Conservation (phyloP, 208 protist genomes). For the Histomonas meleagridis region DNA sequence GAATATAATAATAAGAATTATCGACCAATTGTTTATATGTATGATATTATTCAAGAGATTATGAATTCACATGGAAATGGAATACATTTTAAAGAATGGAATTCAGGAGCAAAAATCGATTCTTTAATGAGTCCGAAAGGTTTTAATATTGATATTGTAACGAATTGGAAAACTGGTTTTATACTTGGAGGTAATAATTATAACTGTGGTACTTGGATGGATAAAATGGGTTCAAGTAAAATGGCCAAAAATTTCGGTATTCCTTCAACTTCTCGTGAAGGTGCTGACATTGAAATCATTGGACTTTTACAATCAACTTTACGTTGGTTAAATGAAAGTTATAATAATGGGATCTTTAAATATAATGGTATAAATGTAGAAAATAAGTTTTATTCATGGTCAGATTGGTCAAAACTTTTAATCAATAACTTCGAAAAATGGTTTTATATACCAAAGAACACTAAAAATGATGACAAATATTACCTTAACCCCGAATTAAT, state of each 20-base stretch:
- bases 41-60: neutral
- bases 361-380: neutral
- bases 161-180: neutral
- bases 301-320: neutral
- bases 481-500: neutral
- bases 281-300: constrained; percentile 29
- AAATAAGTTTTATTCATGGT: neutral
- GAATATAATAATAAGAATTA: neutral
- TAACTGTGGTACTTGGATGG: constrained; percentile 35
- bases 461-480: neutral
- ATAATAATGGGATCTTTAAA: neutral
- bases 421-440: neutral
- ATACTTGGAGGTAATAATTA: neutral
- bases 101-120: neutral
- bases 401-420: neutral
- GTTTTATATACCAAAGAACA: constrained; percentile 18
- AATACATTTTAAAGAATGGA: constrained; percentile 31
- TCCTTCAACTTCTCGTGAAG: constrained; percentile 18
- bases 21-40: neutral
- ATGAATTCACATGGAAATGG: neutral
- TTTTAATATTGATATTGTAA: constrained; percentile 3
- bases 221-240: constrained; percentile 21
- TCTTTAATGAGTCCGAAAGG: neutral
- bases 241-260: neutral
- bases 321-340: neutral